These are phyloP conservation scores for Petunia hybrid DNA, from an alignment of 305 asterid species.

Conservation along the genomic window DNA sequence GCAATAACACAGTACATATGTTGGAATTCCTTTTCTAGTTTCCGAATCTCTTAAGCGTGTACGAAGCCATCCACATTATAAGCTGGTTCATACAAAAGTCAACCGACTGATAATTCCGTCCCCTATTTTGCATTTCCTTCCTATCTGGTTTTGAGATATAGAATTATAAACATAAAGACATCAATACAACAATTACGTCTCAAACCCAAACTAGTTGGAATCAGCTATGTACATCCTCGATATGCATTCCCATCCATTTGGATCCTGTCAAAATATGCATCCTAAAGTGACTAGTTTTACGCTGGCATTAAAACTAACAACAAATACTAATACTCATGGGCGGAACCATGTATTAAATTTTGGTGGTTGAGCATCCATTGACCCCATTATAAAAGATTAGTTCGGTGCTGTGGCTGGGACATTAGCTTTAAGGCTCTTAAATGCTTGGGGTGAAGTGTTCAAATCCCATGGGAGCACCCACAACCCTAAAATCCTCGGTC, in stretches of 20 bases:
- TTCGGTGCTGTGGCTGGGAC: no score
- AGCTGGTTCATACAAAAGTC: conserved; percentile 19
- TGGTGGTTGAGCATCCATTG: no score
- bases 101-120: not conserved
- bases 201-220: not conserved
- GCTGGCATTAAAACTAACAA: not conserved
- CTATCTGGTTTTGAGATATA: conserved; percentile 2
- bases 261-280: not conserved
- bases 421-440: no score
- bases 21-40: not conserved
- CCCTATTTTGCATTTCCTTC: not conserved
- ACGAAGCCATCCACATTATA: not conserved
- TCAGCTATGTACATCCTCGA: not conserved
- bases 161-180: not conserved
- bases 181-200: not conserved
- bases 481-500: no score
- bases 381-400: no score
- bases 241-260: not conserved
- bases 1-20: not conserved
- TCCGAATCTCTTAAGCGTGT: not conserved
- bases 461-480: no score
- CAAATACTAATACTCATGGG: not conserved
- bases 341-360: no score
- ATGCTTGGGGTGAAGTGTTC: no score
- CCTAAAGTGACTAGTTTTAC: not conserved